These are phyloP conservation scores for Brettanomyces nanus DNA, from an alignment of 805 yeast species.

Conservation along the genomic window DNA sequence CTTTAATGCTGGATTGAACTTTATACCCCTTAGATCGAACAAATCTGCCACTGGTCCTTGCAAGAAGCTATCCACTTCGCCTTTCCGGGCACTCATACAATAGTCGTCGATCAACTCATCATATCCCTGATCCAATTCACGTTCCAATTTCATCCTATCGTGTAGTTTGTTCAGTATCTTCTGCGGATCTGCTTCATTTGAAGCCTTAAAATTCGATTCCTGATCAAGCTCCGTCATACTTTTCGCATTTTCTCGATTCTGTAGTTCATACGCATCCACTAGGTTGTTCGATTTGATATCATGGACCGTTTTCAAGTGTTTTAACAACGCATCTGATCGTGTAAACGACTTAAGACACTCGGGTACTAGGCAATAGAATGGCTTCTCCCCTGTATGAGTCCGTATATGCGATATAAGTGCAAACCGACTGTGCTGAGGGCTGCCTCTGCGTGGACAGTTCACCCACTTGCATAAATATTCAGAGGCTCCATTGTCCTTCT, in stretches of 20 bases:
- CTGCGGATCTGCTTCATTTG: slow-evolving; percentile 4
- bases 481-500: slow-evolving; percentile 10
- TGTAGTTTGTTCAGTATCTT: slow-evolving; percentile 3
- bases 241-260: slow-evolving; percentile 6
- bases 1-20: slow-evolving; percentile 9
- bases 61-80: slow-evolving; percentile 1
- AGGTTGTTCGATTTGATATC: slow-evolving; percentile 28
- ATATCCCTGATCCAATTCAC: slow-evolving; percentile 6
- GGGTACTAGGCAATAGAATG: slow-evolving; percentile 56
- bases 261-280: slow-evolving; percentile 14
- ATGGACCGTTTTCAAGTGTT: slow-evolving; percentile 57
- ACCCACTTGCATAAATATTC: slow-evolving; percentile 55
- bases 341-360: slow-evolving; percentile 57
- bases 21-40: slow-evolving; percentile 10
- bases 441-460: slow-evolving; percentile 44
- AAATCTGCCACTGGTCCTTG: slow-evolving; percentile 8
- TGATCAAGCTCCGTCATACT: slow-evolving; percentile 4
- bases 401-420: slow-evolving; percentile 57
- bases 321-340: slow-evolving; percentile 52
- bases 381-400: slow-evolving; percentile 60
- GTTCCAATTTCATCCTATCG: slow-evolving; percentile 2
- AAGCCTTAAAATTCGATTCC: slow-evolving; percentile 4
- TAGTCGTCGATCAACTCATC: slow-evolving; percentile 9
- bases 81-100: slow-evolving; percentile 2
- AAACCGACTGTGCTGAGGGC: slow-evolving; percentile 44